These are phyloP conservation scores for Cryptococcus hybrid DNA, from an alignment of 1,284 basidiomycete genomes.

Conservation along the genomic window DNA sequence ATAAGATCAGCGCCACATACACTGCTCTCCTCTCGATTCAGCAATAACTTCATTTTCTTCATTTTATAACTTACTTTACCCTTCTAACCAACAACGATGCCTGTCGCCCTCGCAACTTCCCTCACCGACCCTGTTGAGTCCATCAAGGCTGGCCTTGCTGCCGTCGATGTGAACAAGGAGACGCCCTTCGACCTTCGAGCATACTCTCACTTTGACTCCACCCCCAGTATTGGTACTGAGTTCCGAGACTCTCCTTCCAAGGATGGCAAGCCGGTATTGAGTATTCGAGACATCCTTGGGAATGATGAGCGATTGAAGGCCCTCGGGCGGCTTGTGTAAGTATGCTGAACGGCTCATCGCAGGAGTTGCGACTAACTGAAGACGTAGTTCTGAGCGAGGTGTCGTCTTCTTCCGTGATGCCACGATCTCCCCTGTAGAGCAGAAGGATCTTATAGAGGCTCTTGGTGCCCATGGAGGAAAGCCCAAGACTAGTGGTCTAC, in stretches of 20 bases:
- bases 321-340: constrained; percentile 33
- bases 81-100: neutral
- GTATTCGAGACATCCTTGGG: constrained; percentile 28
- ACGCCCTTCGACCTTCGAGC: constrained; percentile 6
- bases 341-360: neutral
- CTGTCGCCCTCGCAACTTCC: constrained; percentile 10
- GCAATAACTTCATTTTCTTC: no score
- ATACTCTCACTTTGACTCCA: constrained; percentile 35
- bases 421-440: constrained; percentile 50
- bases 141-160: constrained; percentile 12
- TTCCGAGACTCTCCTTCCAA: constrained; percentile 35
- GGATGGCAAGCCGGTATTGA: constrained; percentile 22
- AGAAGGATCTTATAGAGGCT: constrained; percentile 53
- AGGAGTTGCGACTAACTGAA: neutral
- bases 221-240: constrained; percentile 43
- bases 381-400: constrained; percentile 58
- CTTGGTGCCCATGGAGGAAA: constrained; percentile 61
- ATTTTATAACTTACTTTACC: no score
- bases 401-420: constrained; percentile 66
- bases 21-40: no score
- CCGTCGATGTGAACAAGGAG: neutral
- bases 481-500: constrained; percentile 58
- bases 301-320: constrained; percentile 28
- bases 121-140: constrained; percentile 9
- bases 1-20: no score